Conservation (phyloP, 1,284 basidiomycete species). For the Athelia sp. region DNA sequence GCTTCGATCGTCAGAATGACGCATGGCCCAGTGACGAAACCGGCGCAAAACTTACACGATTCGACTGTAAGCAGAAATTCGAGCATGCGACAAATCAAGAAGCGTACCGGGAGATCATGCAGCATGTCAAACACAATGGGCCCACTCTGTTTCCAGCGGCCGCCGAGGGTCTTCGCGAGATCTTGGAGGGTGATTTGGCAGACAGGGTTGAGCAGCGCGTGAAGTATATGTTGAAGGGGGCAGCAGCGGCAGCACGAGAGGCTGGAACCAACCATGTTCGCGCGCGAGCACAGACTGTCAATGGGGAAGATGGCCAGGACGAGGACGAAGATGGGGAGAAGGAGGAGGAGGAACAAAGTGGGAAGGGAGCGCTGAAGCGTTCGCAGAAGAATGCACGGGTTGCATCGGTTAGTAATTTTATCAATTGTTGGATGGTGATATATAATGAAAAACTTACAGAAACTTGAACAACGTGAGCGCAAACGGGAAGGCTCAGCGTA, state of each 20-base stretch:
- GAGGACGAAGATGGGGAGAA: neutral
- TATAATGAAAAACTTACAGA: neutral
- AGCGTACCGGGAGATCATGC: neutral
- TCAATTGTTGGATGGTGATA: neutral
- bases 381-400: neutral
- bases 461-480: neutral
- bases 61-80: neutral
- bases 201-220: neutral
- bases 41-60: neutral
- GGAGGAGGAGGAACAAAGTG: neutral
- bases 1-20: neutral
- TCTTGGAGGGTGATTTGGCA: neutral
- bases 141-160: neutral
- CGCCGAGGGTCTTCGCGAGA: neutral
- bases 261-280: neutral
- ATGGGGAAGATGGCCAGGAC: neutral
- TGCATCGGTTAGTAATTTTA: neutral
- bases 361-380: neutral
- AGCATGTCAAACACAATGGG: slow-evolving; percentile 1
- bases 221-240: neutral
- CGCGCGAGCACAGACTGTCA: too few species aligned
- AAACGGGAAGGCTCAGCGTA: neutral
- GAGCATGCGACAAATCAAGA: neutral
- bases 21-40: neutral
- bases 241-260: neutral